These are phyloP conservation scores for Dothidotthia symphoricarpi DNA, from an alignment of 2,329 filamentous ascomycete genomes.

Conservation along the genomic window DNA sequence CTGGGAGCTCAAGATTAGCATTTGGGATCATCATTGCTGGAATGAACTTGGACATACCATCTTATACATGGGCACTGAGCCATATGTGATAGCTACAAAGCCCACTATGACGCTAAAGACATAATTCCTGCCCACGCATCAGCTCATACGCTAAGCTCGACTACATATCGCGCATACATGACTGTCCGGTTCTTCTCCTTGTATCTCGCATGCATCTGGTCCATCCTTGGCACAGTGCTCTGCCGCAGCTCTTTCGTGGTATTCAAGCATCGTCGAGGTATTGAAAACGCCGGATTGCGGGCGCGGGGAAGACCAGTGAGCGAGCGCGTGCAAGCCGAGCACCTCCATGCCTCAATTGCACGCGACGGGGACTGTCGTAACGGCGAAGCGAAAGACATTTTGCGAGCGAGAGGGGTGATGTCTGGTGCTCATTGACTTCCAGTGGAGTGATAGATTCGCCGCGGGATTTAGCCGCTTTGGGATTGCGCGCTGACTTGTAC, in stretches of 20 bases:
- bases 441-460: slow-evolving; percentile 30
- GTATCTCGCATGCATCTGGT: slow-evolving; percentile 63
- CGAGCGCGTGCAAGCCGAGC: slow-evolving; percentile 37
- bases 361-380: slow-evolving; percentile 19
- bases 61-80: slow-evolving; percentile 82
- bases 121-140: slow-evolving; percentile 59
- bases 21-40: not conserved
- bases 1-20: slow-evolving; percentile 41
- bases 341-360: slow-evolving; percentile 37
- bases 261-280: slow-evolving; percentile 34
- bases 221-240: slow-evolving; percentile 57
- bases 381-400: slow-evolving; percentile 32
- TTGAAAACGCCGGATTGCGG: slow-evolving; percentile 17
- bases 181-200: slow-evolving; percentile 66
- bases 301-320: slow-evolving; percentile 15
- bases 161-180: slow-evolving; percentile 46
- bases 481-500: too few species aligned
- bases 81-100: slow-evolving; percentile 77
- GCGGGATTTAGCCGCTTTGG: slow-evolving; percentile 31
- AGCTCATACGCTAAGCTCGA: not conserved
- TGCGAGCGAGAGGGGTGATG: slow-evolving; percentile 8
- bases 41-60: slow-evolving; percentile 56
- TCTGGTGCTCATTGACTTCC: slow-evolving; percentile 2
- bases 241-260: slow-evolving; percentile 32
- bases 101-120: slow-evolving; percentile 74